phyloP scores from a whole-genome alignment of 345 rosid species.

The Corymbia maculata region DNA sequence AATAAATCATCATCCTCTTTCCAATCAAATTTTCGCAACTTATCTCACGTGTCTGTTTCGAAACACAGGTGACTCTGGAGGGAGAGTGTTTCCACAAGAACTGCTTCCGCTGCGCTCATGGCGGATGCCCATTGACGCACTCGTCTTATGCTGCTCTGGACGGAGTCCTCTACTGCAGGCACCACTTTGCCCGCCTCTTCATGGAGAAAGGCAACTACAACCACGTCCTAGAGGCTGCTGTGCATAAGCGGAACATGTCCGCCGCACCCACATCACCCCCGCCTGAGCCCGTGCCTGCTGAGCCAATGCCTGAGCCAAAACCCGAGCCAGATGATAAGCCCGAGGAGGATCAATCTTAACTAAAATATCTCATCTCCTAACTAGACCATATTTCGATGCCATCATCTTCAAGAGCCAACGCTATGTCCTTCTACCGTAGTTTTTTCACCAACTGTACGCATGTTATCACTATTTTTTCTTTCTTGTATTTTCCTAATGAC shows the following conservation, averaged over 20 bases:
- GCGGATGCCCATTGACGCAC: constrained; percentile 85
- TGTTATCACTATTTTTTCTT: not conserved
- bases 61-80: constrained; percentile 34
- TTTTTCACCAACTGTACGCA: not conserved
- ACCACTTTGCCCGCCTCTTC: constrained; percentile 91
- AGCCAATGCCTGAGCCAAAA: not conserved
- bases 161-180: constrained; percentile 88
- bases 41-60: not conserved
- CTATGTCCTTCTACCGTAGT: not conserved
- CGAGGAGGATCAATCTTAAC: not conserved
- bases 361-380: not conserved
- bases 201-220: constrained; percentile 87
- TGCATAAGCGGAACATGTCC: constrained; percentile 49
- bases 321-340: not conserved
- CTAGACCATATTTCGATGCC: not conserved
- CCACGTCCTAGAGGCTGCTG: constrained; percentile 71
- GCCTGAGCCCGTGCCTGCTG: constrained; percentile 33
- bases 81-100: constrained; percentile 92
- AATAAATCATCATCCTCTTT: not conserved
- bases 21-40: not conserved
- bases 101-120: constrained; percentile 95
- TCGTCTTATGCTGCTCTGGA: constrained; percentile 88
- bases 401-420: not conserved
- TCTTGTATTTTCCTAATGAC: not conserved
- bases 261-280: constrained; percentile 22